These are phyloP conservation scores for Scytalidium lignicola DNA, from an alignment of 2,329 filamentous ascomycete genomes.

Conservation along the genomic window DNA sequence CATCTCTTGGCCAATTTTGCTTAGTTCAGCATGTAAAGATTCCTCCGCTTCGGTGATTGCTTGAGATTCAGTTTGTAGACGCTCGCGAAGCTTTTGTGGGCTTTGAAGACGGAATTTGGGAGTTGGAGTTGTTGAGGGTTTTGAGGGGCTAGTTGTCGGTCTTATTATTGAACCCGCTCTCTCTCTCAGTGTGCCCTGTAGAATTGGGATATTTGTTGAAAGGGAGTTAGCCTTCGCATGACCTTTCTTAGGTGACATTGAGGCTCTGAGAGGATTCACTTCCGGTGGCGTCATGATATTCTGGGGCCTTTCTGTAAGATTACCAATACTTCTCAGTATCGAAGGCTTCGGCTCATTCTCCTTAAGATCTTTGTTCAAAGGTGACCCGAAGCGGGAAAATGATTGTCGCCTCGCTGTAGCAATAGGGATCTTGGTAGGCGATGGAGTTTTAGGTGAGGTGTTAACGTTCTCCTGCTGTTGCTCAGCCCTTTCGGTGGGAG, in stretches of 20 bases:
- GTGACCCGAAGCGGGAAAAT: slow-evolving; percentile 20
- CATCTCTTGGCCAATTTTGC: slow-evolving; percentile 77
- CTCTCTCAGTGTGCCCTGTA: slow-evolving; percentile 16
- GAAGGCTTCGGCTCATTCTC: slow-evolving; percentile 16
- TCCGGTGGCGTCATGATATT: slow-evolving; percentile 25
- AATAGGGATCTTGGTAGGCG: slow-evolving; percentile 26
- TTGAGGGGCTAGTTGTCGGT: slow-evolving; percentile 15
- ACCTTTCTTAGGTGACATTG: slow-evolving; percentile 9
- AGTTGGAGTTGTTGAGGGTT: slow-evolving; percentile 12
- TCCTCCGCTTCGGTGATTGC: slow-evolving; percentile 66
- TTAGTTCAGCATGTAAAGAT: slow-evolving; percentile 68
- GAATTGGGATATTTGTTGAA: slow-evolving; percentile 27
- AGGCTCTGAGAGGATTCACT: background rate
- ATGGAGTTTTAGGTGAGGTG: slow-evolving; percentile 26
- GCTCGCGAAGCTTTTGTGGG: slow-evolving; percentile 74
- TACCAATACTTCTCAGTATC: slow-evolving; percentile 17
- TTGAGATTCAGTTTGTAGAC: slow-evolving; percentile 75
- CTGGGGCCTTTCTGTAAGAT: slow-evolving; percentile 22
- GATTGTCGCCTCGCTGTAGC: slow-evolving; percentile 15
- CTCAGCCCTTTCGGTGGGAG: slow-evolving; percentile 18
- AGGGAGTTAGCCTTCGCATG: slow-evolving; percentile 22
- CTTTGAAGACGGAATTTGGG: slow-evolving; percentile 61
- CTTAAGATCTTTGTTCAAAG: slow-evolving; percentile 15
- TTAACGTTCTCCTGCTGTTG: slow-evolving; percentile 4
- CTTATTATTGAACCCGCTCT: slow-evolving; percentile 15